Evolutionary conservation across 495 filamentous ascomycete genomes (phyloP).

Genomic region (Penicillium egyptiacum): DNA sequence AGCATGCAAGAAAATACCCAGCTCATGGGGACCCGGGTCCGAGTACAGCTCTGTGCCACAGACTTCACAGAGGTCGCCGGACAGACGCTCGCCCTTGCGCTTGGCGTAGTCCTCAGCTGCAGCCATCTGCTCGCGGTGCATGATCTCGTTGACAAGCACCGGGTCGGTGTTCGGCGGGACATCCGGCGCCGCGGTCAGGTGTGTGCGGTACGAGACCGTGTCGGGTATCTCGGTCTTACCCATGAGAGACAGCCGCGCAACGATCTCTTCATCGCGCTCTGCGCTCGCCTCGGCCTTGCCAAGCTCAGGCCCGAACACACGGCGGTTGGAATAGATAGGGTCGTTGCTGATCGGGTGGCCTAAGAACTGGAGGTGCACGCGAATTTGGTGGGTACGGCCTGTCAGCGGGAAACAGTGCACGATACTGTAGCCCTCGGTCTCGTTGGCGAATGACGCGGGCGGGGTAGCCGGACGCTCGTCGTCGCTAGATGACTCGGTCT

Average conservation of each 20-base stretch:
- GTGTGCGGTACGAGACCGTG: slow-evolving; percentile 73
- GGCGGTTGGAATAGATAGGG: slow-evolving; percentile 92
- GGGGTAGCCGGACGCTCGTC: slow-evolving; percentile 36
- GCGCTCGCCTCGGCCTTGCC: slow-evolving; percentile 65
- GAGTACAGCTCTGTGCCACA: slow-evolving; percentile 89
- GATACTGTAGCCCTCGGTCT: slow-evolving; percentile 80
- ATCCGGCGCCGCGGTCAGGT: slow-evolving; percentile 44
- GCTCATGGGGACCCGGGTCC: slow-evolving; percentile 84
- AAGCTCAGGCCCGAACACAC: slow-evolving; percentile 81
- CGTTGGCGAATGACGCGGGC: slow-evolving; percentile 27
- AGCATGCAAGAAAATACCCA: slow-evolving; percentile 92
- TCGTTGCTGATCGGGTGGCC: slow-evolving; percentile 96
- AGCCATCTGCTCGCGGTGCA: slow-evolving; percentile 67
- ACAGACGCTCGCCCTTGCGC: slow-evolving; percentile 80
- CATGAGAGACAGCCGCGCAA: slow-evolving; percentile 81
- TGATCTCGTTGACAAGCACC: slow-evolving; percentile 41
- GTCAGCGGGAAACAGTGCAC: slow-evolving; percentile 92
- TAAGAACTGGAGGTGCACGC: slow-evolving; percentile 91
- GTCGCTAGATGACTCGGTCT: slow-evolving; percentile 24
- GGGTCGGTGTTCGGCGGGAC: slow-evolving; percentile 44
- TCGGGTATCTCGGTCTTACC: slow-evolving; percentile 89
- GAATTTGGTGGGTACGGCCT: slow-evolving; percentile 90
- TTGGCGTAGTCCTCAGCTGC: slow-evolving; percentile 85
- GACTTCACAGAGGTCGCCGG: slow-evolving; percentile 73
- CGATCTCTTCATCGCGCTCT: slow-evolving; percentile 83